Base-by-base conservation (phyloP, 768 basidiomycete species). In the Calvatia gigantea region DNA sequence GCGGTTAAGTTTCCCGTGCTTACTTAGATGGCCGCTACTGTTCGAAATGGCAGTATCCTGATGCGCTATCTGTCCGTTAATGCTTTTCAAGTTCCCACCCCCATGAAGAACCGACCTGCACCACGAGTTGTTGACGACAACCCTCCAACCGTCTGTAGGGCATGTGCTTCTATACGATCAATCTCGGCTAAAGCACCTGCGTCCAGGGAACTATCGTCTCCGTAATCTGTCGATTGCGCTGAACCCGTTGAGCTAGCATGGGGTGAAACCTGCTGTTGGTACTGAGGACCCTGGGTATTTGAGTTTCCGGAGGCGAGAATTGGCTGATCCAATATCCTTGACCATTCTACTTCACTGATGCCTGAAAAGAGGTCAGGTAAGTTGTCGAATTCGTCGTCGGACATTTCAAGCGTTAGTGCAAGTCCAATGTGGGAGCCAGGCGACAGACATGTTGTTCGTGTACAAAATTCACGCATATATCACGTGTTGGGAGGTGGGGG, bases 351-450 rank as follows among this genome's bases (percentile, higher is more conserved):
- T 57, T 77, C 80, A 58, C 77, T 73, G 19, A 83, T 42, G 14
- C 75, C 76, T 3, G 75, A 75, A 55, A 85, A 80, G 21, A 79
- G 76, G 61, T 86, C 84, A 0, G 76, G 77, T 29, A 83, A 55
- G 49, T 67, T 61, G 60, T 81, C 81, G 54, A 79, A 87, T 52
- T 83, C 78, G 61, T 86, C 81, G 52, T 72, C 71, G 27, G 73
- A 71, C 69, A 74, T 73, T 51, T 37, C 44, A 31, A 33, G 17
- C 27, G 33, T 6, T 21, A 42, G 25, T 31, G 15, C 19, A 19
- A n/a, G 45, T 27, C 45, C 2, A 23, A 57, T 21, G 45, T 9
- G 14, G 29, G 12, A 29, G 37, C 14, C 38, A n/a, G n/a, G n/a
- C n/a, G n/a, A n/a, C n/a, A n/a, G n/a, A 14, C 42, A 43, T 17